A percentile compares a stretch with the other conserved stretches of the same genome.
Evolutionary conservation across 2,329 filamentous ascomycete genomes (phyloP).

Genomic region (Cladophialophora immunda): DNA sequence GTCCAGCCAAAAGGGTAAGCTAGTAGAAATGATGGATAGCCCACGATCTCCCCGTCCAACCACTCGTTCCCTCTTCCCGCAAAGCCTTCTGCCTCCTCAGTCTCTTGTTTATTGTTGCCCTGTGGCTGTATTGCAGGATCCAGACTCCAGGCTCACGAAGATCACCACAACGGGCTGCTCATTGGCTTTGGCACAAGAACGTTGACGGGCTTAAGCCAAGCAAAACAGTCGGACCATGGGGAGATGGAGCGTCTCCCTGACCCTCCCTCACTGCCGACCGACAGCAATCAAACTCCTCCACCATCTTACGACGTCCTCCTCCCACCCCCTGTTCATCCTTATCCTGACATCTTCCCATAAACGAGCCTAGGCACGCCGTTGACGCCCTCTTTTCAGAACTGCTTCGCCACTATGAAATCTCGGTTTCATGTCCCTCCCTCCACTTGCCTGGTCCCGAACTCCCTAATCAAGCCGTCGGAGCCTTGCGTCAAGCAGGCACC

Average conservation of each 20-base stretch:
- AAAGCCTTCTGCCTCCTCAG: background rate
- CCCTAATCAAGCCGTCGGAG: slow-evolving; percentile 26
- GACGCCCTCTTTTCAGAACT: slow-evolving; percentile 12
- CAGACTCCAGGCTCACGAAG: background rate
- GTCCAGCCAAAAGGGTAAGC: slow-evolving; percentile 4
- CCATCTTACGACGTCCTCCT: slow-evolving; percentile 16
- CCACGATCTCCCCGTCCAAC: slow-evolving; percentile 16
- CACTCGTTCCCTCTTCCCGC: background rate
- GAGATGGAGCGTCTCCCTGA: background rate
- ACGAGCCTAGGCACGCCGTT: slow-evolving; percentile 16
- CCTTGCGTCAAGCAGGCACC: slow-evolving; percentile 24
- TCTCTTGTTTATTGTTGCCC: background rate
- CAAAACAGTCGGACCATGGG: background rate
- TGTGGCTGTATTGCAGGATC: background rate
- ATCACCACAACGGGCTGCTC: background rate
- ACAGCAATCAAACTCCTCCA: slow-evolving; percentile 36
- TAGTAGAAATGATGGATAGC: slow-evolving; percentile 2
- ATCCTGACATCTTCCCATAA: slow-evolving; percentile 25
- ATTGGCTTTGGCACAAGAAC: background rate
- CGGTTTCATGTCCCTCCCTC: slow-evolving; percentile 29
- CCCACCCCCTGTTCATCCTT: slow-evolving; percentile 28
- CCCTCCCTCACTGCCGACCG: slow-evolving; percentile 22
- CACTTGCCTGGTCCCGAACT: slow-evolving; percentile 10
- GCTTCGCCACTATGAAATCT: slow-evolving; percentile 32
- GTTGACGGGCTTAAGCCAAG: background rate